Evolutionary conservation across 2,329 filamentous ascomycete genomes (phyloP).

Genomic region (Cladophialophora yegresii): DNA sequence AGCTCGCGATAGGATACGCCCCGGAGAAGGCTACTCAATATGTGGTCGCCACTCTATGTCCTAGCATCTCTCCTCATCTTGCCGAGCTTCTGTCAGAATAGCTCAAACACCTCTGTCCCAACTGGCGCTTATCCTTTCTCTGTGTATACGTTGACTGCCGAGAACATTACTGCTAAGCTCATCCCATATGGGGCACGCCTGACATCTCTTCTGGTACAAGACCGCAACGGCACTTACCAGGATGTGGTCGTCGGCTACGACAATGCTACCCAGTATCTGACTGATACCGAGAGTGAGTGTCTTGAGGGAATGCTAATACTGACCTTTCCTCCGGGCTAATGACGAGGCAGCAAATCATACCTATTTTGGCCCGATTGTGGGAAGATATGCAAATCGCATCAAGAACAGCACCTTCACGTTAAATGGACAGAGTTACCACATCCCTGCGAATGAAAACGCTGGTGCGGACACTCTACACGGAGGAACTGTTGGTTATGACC

Average conservation of each 20-base stretch:
- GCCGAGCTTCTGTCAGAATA: constrained; percentile 27
- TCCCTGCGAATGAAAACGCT: constrained; percentile 54
- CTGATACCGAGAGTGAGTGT: constrained; percentile 44
- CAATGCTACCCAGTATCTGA: constrained; percentile 47
- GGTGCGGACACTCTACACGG: constrained; percentile 58
- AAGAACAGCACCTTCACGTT: constrained; percentile 59
- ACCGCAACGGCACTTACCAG: constrained; percentile 52
- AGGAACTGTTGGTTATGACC: constrained; percentile 51
- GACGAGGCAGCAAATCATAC: constrained; percentile 41
- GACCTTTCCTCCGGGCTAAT: neutral
- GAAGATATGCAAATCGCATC: constrained; percentile 58
- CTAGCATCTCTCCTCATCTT: constrained; percentile 16
- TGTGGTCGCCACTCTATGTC: constrained; percentile 21
- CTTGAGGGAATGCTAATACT: neutral
- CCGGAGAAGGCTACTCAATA: neutral
- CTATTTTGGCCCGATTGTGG: constrained; percentile 52
- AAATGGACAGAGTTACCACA: constrained; percentile 51
- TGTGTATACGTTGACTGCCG: constrained; percentile 50
- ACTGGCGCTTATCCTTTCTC: constrained; percentile 42
- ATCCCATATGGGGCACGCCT: constrained; percentile 53
- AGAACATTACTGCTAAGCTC: constrained; percentile 52
- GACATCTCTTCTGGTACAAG: constrained; percentile 53
- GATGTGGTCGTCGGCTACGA: constrained; percentile 57
- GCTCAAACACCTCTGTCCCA: constrained; percentile 21
- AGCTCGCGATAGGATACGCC: neutral